Conservation (phyloP, 2,329 filamentous ascomycete species). For the Fusarium denticulatum region DNA sequence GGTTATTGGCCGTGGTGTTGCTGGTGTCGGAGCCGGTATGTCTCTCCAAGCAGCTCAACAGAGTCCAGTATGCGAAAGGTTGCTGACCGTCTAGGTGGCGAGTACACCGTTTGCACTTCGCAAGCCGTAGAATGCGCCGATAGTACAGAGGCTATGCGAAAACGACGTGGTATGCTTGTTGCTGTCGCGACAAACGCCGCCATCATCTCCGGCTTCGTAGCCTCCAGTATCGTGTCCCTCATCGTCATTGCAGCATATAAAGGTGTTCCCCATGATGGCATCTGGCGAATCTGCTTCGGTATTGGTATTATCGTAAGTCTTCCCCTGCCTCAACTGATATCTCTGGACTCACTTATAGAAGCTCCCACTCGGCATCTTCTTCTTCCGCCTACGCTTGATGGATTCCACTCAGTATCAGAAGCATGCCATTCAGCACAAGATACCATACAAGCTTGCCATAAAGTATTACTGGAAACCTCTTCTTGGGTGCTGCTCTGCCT, state of each 20-base stretch:
- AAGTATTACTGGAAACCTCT: neutral
- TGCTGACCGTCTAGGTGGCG: neutral
- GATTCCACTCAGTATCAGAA: neutral
- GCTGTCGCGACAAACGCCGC: neutral
- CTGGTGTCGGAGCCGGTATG: neutral
- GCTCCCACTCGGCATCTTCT: neutral
- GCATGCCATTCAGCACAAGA: neutral
- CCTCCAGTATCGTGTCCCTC: neutral
- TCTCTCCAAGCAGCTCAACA: too few species aligned
- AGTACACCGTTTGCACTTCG: neutral
- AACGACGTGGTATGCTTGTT: neutral
- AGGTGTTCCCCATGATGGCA: neutral
- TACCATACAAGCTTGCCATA: neutral
- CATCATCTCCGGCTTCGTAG: neutral
- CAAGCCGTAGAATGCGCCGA: neutral
- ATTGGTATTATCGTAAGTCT: neutral
- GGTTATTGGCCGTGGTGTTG: neutral
- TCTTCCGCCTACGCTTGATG: neutral
- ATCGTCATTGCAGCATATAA: neutral
- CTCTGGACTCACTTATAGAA: neutral
- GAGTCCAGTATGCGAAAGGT: too few species aligned
- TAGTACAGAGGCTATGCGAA: neutral
- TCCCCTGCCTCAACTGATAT: accelerated
- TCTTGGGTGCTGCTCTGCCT: neutral
- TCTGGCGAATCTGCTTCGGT: neutral